phyloP scores from a whole-genome alignment of 1,284 basidiomycete genomes.

The Trichosporon faecale region DNA sequence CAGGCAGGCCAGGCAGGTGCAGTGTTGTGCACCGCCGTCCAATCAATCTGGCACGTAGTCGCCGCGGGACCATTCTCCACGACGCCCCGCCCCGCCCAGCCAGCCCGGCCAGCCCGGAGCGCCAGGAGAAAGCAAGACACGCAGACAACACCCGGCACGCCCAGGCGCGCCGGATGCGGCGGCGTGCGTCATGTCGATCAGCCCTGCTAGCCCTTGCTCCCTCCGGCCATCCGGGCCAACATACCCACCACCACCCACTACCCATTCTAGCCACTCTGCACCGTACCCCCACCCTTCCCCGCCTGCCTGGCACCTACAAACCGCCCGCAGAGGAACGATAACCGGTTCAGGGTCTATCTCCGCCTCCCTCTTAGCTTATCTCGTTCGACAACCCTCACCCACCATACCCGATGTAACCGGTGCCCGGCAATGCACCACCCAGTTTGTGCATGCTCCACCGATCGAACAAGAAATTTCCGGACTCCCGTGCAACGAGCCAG shows the following conservation, averaged over 20 bases:
- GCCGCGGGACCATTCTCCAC: not conserved
- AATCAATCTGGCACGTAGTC: not conserved
- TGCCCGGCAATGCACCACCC: not conserved
- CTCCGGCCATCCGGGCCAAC: not conserved
- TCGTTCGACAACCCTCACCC: not conserved
- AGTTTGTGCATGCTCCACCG: not conserved
- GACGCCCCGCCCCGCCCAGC: not conserved
- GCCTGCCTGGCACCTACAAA: not conserved
- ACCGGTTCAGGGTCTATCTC: not conserved
- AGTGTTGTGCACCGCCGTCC: not conserved
- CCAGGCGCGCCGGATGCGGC: not conserved
- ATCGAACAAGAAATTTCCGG: not conserved
- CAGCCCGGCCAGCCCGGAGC: not conserved
- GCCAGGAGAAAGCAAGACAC: not conserved
- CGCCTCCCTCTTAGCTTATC: not conserved
- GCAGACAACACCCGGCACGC: not conserved
- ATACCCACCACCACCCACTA: not conserved
- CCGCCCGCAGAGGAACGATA: too few species aligned
- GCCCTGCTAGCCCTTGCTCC: not conserved
- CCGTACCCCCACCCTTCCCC: not conserved
- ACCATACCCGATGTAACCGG: not conserved
- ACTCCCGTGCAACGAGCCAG: not conserved
- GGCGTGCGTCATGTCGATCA: slow-evolving; percentile 7
- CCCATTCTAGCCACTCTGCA: too few species aligned
- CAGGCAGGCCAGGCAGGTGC: not conserved